phyloP scores from a whole-genome alignment of 2,329 filamentous ascomycete species.

The Emmonsiellopsis sp. region DNA sequence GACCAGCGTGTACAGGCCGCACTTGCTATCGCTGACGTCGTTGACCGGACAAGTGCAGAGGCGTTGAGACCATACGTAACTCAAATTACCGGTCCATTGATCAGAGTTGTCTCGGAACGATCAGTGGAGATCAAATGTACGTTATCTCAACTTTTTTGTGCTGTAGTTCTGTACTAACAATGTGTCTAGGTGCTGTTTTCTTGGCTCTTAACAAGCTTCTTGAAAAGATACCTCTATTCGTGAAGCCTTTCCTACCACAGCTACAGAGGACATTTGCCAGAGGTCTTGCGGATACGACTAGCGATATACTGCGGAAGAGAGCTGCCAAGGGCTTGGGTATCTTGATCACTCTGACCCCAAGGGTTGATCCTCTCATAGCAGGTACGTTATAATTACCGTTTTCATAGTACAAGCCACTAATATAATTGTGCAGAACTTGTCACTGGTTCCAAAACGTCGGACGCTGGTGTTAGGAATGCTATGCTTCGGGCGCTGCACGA shows the following conservation, averaged over 20 bases:
- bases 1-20: slow-evolving; percentile 90
- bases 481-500: slow-evolving; percentile 97
- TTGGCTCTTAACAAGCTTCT: slow-evolving; percentile 89
- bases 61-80: slow-evolving; percentile 91
- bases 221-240: slow-evolving; percentile 88
- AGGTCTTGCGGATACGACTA: slow-evolving; percentile 84
- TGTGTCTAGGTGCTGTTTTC: slow-evolving; percentile 62
- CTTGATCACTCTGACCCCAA: slow-evolving; percentile 86
- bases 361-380: slow-evolving; percentile 85
- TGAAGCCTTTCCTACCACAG: slow-evolving; percentile 95
- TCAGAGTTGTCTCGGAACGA: slow-evolving; percentile 92
- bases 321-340: slow-evolving; percentile 92
- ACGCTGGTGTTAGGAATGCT: slow-evolving; percentile 78
- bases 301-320: slow-evolving; percentile 74
- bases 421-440: slow-evolving; percentile 59
- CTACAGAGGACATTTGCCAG: slow-evolving; percentile 95
- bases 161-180: slow-evolving; percentile 13
- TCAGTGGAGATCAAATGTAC: slow-evolving; percentile 81
- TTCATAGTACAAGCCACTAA: slow-evolving; percentile 4
- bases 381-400: slow-evolving; percentile 20
- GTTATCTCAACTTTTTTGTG: slow-evolving; percentile 4
- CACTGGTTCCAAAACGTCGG: slow-evolving; percentile 84
- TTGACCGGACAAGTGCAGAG: slow-evolving; percentile 81
- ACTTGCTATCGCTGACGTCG: slow-evolving; percentile 87
- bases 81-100: slow-evolving; percentile 92